These are phyloP conservation scores for Fraxinus xanthoxyloides DNA, from an alignment of 305 asterid genomes.

Conservation along the genomic window DNA sequence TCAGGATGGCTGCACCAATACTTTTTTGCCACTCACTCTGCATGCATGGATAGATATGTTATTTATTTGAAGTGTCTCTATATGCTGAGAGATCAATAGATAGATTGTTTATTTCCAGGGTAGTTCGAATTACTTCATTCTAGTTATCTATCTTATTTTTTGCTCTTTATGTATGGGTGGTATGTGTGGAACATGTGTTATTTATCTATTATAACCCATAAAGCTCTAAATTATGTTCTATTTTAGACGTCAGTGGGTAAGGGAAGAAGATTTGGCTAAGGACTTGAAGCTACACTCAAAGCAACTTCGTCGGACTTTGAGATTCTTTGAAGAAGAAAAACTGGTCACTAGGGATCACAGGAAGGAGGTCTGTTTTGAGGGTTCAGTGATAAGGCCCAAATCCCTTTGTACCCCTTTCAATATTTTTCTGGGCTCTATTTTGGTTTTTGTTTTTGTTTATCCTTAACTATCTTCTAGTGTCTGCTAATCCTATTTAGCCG, in stretches of 20 bases:
- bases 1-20: background rate
- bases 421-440: background rate
- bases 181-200: background rate
- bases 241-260: slow-evolving; percentile 85
- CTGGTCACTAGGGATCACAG: slow-evolving; percentile 88
- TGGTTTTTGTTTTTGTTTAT: slow-evolving; percentile 15
- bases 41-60: background rate
- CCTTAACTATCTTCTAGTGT: slow-evolving; percentile 10
- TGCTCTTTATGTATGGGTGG: background rate
- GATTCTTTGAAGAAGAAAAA: slow-evolving; percentile 94
- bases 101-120: background rate
- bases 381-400: slow-evolving; percentile 28
- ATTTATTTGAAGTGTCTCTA: background rate
- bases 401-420: slow-evolving; percentile 18
- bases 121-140: background rate
- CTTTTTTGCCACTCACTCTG: background rate
- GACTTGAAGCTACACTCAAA: slow-evolving; percentile 93
- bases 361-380: slow-evolving; percentile 73
- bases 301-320: slow-evolving; percentile 87
- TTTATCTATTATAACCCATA: background rate
- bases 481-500: slow-evolving; percentile 7
- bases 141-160: background rate
- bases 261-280: slow-evolving; percentile 97
- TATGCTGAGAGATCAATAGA: background rate
- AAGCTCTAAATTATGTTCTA: slow-evolving; percentile 22